A percentile compares a stretch with the other conserved stretches of the same genome.
phyloP scores from a whole-genome alignment of 2,329 filamentous ascomycete genomes.

The Byssochlamys sp. region DNA sequence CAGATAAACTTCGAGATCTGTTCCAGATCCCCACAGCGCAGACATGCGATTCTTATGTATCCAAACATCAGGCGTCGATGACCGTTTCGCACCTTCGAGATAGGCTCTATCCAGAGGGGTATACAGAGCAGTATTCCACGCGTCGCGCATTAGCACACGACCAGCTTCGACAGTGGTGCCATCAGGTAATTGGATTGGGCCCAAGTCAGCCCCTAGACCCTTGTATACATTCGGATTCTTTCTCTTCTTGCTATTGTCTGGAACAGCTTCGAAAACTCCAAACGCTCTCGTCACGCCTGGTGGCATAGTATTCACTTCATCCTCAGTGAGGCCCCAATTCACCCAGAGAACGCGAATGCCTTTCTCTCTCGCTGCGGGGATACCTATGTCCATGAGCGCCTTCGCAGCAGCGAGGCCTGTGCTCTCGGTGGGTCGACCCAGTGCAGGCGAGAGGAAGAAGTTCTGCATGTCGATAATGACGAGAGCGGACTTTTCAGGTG shows the following conservation, averaged over 20 bases:
- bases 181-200: slow-evolving; percentile 23
- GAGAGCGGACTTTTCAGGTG: slow-evolving; percentile 36
- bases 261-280: slow-evolving; percentile 28
- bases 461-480: slow-evolving; percentile 48
- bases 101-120: slow-evolving; percentile 35
- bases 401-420: slow-evolving; percentile 34
- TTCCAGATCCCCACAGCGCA: slow-evolving; percentile 43
- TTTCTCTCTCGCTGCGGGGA: slow-evolving; percentile 41
- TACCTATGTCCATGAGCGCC: slow-evolving; percentile 34
- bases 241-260: slow-evolving; percentile 4
- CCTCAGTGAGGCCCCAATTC: slow-evolving; percentile 50
- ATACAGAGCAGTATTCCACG: slow-evolving; percentile 49
- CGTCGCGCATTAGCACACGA: slow-evolving; percentile 41
- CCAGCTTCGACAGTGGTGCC: slow-evolving; percentile 15
- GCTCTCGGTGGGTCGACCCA: slow-evolving; percentile 36
- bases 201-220: slow-evolving; percentile 42
- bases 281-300: slow-evolving; percentile 43
- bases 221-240: slow-evolving; percentile 20
- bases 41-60: slow-evolving; percentile 52
- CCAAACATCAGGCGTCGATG: slow-evolving; percentile 36
- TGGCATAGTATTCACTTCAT: slow-evolving; percentile 43
- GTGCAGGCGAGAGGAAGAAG: slow-evolving; percentile 38
- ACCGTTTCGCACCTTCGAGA: slow-evolving; percentile 14
- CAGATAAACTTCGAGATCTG: slow-evolving; percentile 37
- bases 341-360: slow-evolving; percentile 46